Base-by-base conservation (phyloP, 164 flowering plant genomes). In the Magnolia sinica region DNA sequence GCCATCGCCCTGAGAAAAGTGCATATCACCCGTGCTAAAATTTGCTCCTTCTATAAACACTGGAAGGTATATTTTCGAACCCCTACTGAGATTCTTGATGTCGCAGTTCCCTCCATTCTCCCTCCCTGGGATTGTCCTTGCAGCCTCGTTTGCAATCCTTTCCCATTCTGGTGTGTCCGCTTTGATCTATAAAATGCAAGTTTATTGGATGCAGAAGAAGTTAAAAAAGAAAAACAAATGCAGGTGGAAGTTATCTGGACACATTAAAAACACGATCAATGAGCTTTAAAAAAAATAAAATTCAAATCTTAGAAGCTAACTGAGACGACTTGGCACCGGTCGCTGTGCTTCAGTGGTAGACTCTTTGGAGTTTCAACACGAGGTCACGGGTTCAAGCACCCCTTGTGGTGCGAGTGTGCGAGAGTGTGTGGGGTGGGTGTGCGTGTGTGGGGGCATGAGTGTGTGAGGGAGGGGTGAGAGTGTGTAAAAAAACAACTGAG, bases 71-170 rank as follows among this genome's bases (percentile, higher is more conserved):
- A 96, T 76, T 71, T 94, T 96, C 68, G 98, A 94, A 52, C 99
- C 97, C 80, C 89, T 85, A 69, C 99, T 90, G 11, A 96, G 94
- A 81, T 93, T 96, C 82, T 94, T 96, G 67, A 96, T 96, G 84
- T 92, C 98, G 75, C 97, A 94, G 74, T 96, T 96, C 75, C 99
- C 98, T 74, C 98, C 99, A 87, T 94, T 96, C 82, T 94, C 98
- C 82, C 97, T 87, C 80, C 97, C 98, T 68, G 97, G 98, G 37
- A 94, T 90, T 69, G 99, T 94, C 79, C 99, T 87, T 79, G 99
- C 97, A 74, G 97, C 97, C 81, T 94, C 98, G 7, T 3, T 77
- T n/a, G 95, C 93, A 73, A 94, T 89, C 76, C 72, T 91, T 76
- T 91, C 92, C 98, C 98, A 95, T 76, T 91, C 98, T 1, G 88